Evolutionary conservation across 768 basidiomycete species (phyloP), one percentile per base, ranked within the genome.

Genomic region (Auricularia sp.): DNA sequence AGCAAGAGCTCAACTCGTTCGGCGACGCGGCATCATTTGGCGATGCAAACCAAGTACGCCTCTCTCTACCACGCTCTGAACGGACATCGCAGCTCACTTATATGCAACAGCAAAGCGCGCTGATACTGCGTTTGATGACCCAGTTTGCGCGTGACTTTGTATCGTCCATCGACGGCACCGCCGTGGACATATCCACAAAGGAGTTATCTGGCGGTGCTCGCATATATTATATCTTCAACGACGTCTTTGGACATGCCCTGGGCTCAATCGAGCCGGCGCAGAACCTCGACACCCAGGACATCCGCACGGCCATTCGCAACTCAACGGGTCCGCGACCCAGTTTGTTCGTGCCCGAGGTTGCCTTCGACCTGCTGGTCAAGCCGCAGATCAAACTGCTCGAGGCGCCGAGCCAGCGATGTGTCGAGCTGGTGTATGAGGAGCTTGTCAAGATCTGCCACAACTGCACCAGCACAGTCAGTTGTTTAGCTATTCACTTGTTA

Each of bases 171-270:
- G 97, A 99, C 69, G 97, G 97, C 64, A 98, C 94, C 14, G 93
- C 93, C 64, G 83, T 96, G 45, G 92, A 97, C 67, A 90, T 98
- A 70, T 96, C 94, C 1, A 99, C 97, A 0, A 99, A 99, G 74
- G 97, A 99, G 74, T 86, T 99, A 16, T 98, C 92, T 5, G 97
- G 97, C 51, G 97, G 97, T 58, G 97, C 97, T 29, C 85, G 97
- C 63, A 94, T 99, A 76, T 98, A 98, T 77, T 98, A 98, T 78
- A 98, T 99, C 74, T 99, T 99, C 83, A 94, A 98, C 73, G 97
- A 98, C 71, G 85, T 98, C 63, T 99, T 98, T 72, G 97, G 97
- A 1, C 82, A 89, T 62, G 97, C 96, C 1, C 85, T 99, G 6
- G 83, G 86, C 64, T 88, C 85, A 5, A 92, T 99, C 71, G 90